These are phyloP conservation scores for Aspergillus viridinutans DNA, from an alignment of 2,329 filamentous ascomycete species.

Conservation along the genomic window DNA sequence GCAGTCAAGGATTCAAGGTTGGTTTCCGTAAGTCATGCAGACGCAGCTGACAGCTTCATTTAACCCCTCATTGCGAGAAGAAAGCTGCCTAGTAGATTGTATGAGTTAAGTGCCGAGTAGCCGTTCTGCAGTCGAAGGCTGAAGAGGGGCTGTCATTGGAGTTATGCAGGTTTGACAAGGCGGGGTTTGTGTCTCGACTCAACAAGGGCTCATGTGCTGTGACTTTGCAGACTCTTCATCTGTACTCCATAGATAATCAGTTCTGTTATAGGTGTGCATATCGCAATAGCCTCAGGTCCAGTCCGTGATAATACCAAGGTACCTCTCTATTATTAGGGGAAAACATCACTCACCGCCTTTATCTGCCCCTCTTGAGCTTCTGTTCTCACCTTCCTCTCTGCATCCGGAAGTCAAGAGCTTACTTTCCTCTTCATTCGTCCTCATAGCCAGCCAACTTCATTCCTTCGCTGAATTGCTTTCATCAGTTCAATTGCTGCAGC, in stretches of 20 bases:
- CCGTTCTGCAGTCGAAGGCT: background rate
- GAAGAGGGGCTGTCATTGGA: background rate
- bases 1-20: background rate
- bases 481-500: background rate
- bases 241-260: background rate
- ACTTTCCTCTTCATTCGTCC: constrained; percentile 2
- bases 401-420: constrained; percentile 2
- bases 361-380: constrained; percentile 1
- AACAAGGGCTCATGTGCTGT: background rate
- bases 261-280: too few species aligned
- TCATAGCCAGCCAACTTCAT: constrained; percentile 1
- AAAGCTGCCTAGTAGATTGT: background rate
- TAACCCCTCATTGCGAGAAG: background rate
- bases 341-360: background rate
- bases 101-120: background rate
- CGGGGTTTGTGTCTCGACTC: background rate
- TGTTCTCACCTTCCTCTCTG: background rate
- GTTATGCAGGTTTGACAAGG: background rate
- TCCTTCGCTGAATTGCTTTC: constrained; percentile 1
- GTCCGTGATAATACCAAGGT: background rate
- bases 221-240: background rate
- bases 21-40: background rate
- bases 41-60: background rate
- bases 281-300: background rate
- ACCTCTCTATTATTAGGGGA: too few species aligned